phyloP scores from a whole-genome alignment of 2,329 filamentous ascomycete genomes.

The Aspergillus jensenii region DNA sequence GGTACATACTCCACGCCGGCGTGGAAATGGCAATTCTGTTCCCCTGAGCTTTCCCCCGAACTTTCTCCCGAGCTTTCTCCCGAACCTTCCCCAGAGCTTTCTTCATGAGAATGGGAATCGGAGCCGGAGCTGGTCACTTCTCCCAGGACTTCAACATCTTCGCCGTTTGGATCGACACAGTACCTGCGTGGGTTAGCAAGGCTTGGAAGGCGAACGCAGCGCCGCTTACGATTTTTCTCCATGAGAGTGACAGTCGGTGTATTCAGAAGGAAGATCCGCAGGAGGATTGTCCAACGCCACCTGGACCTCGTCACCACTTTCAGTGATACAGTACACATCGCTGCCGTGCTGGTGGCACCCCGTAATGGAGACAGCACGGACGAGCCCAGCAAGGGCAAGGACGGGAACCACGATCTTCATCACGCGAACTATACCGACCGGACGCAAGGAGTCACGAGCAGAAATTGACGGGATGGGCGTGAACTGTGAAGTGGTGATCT shows the following conservation, averaged over 20 bases:
- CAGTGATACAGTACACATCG: constrained; percentile 35
- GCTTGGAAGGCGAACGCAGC: neutral
- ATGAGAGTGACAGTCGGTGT: constrained; percentile 66
- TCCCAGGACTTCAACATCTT: constrained; percentile 59
- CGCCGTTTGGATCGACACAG: constrained; percentile 60
- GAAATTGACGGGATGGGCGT: neutral
- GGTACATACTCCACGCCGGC: constrained; percentile 69
- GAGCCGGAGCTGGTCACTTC: constrained; percentile 27
- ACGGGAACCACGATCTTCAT: constrained; percentile 8
- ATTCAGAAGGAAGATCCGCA: constrained; percentile 59
- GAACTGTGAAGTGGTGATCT: neutral
- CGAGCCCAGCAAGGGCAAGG: constrained; percentile 10
- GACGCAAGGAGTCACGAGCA: neutral
- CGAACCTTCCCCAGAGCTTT: too few species aligned
- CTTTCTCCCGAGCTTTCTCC: too few species aligned
- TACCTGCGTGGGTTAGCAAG: constrained; percentile 46
- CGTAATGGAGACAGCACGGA: constrained; percentile 48
- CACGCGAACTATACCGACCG: neutral
- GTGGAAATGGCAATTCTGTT: constrained; percentile 69
- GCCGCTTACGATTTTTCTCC: constrained; percentile 53
- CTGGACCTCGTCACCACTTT: constrained; percentile 37
- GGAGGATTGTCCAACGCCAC: constrained; percentile 50
- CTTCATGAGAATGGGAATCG: neutral
- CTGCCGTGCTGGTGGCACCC: constrained; percentile 52
- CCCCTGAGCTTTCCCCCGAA: neutral